Percentiles rank a stretch among this genome's conserved stretches.
Evolutionary conservation across 106 monocot genomes (phyloP).

Genomic region (Dendrobium catenatum): DNA sequence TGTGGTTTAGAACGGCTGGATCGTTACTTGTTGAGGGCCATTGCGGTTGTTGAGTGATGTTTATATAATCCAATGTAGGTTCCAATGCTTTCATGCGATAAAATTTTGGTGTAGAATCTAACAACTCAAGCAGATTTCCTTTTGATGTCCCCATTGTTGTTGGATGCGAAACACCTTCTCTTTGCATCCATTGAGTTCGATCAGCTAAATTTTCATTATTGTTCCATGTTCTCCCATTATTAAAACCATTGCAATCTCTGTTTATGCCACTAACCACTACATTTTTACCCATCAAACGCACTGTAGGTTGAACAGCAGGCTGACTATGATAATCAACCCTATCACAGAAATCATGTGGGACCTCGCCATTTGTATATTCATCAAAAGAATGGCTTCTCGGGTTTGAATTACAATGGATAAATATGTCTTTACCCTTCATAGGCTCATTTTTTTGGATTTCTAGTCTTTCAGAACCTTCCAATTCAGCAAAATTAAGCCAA

Average conservation of each 20-base stretch:
- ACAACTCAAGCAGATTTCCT: not conserved
- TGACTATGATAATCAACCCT: not conserved
- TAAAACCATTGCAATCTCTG: constrained; percentile 19
- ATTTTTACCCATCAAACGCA: constrained; percentile 85
- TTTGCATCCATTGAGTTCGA: constrained; percentile 2
- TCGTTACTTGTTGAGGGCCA: constrained; percentile 8
- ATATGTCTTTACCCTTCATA: constrained; percentile 7
- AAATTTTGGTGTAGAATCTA: constrained; percentile 13
- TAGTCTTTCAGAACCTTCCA: constrained; percentile 14
- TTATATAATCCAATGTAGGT: not conserved
- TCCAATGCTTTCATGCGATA: constrained; percentile 7
- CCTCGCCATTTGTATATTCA: constrained; percentile 14
- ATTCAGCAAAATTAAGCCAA: constrained; percentile 8
- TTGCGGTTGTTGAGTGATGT: constrained; percentile 9
- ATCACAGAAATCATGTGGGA: constrained; percentile 8
- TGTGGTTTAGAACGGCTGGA: not conserved
- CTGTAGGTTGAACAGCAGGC: constrained; percentile 16
- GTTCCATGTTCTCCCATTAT: constrained; percentile 23
- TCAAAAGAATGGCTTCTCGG: constrained; percentile 4
- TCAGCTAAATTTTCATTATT: constrained; percentile 28
- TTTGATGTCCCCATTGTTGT: constrained; percentile 8
- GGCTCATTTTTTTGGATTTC: constrained; percentile 14
- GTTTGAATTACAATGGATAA: constrained; percentile 1
- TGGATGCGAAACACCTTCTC: constrained; percentile 11
- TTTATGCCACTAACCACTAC: constrained; percentile 35